phyloP scores from a whole-genome alignment of 208 protist species.

The Trypanosomatidae sp. region DNA sequence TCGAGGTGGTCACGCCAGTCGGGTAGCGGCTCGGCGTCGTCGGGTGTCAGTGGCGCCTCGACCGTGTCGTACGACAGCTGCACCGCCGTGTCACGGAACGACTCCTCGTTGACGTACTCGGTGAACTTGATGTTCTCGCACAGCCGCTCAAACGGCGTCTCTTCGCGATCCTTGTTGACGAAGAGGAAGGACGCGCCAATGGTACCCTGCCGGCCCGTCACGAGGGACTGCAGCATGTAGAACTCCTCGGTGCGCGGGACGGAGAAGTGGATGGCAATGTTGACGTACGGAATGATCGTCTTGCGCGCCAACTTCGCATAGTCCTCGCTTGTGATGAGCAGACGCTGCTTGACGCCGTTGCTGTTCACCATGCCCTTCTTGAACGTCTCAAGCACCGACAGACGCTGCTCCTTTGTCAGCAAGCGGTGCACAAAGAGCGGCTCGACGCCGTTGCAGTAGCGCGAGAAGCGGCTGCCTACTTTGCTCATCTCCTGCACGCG shows the following conservation, averaged over 20 bases:
- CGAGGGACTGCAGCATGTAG: conserved; percentile 75
- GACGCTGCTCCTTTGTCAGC: conserved; percentile 63
- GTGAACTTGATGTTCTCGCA: conserved; percentile 50
- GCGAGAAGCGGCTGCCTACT: conserved; percentile 20
- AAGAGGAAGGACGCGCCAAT: conserved; percentile 73
- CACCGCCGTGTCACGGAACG: conserved; percentile 45
- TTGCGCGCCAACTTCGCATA: conserved; percentile 86
- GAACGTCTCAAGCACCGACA: conserved; percentile 63
- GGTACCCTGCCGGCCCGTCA: conserved; percentile 65
- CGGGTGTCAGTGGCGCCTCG: conserved; percentile 39
- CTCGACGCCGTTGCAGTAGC: conserved; percentile 65
- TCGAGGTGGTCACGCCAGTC: conserved; percentile 67
- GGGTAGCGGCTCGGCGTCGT: conserved; percentile 57
- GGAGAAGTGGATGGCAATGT: conserved; percentile 81
- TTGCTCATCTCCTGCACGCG: conserved; percentile 75
- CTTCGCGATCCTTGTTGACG: conserved; percentile 36
- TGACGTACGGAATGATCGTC: conserved; percentile 81
- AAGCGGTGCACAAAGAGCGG: conserved; percentile 69
- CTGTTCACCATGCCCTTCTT: conserved; percentile 75
- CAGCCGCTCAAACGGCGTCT: conserved; percentile 23
- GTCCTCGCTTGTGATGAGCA: conserved; percentile 84
- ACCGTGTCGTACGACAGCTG: conserved; percentile 75
- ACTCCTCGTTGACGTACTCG: conserved; percentile 41
- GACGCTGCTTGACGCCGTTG: conserved; percentile 68
- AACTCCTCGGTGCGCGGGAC: conserved; percentile 73